phyloP scores from a whole-genome alignment of 768 basidiomycete genomes.

The Bullera alba region DNA sequence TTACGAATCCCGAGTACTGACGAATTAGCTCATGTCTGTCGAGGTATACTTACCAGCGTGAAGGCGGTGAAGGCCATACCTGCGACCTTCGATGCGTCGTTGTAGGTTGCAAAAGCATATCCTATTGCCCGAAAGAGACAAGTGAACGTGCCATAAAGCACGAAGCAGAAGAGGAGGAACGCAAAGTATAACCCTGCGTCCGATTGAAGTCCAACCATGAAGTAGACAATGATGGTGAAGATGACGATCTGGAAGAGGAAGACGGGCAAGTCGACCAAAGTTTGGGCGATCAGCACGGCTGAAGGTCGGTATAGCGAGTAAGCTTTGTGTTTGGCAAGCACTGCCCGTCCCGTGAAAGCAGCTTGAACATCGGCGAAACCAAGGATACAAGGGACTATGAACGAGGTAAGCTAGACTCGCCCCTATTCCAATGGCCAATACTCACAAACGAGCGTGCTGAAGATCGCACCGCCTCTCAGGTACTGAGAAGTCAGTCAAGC shows the following conservation, averaged over 20 bases:
- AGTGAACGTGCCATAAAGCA: slow-evolving; percentile 4
- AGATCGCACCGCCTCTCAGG: too few species aligned
- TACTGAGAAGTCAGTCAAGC: not conserved
- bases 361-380: not conserved
- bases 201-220: slow-evolving; percentile 26
- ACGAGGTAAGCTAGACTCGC: too few species aligned
- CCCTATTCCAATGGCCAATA: too few species aligned
- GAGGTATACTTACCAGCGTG: not conserved
- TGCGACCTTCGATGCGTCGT: slow-evolving; percentile 39
- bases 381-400: too few species aligned
- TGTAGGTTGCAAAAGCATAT: slow-evolving; percentile 34
- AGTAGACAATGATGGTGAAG: slow-evolving; percentile 39
- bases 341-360: not conserved
- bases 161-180: slow-evolving; percentile 20
- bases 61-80: slow-evolving; percentile 29
- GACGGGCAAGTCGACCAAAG: slow-evolving; percentile 46
- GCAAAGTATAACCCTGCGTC: slow-evolving; percentile 28
- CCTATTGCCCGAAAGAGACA: slow-evolving; percentile 36
- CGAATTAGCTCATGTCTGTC: not conserved
- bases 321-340: not conserved
- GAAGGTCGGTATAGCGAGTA: not conserved
- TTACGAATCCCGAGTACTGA: not conserved
- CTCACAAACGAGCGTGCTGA: too few species aligned
- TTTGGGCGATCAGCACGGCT: not conserved
- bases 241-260: slow-evolving; percentile 31